phyloP scores from a whole-genome alignment of 192 early-diverging fungal genomes.

The Backusella tuberculispora region DNA sequence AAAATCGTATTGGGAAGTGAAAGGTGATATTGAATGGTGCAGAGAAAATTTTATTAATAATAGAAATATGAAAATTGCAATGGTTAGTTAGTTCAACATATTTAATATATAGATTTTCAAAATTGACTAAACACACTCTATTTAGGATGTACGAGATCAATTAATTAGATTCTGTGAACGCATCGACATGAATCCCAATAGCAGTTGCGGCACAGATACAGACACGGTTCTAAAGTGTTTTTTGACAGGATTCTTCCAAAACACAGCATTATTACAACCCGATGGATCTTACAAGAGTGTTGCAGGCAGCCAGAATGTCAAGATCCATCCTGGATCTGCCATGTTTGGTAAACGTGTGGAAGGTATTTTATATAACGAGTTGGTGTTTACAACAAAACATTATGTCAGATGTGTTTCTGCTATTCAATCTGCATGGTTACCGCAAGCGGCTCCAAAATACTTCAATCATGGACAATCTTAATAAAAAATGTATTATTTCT shows the following conservation, averaged over 20 bases:
- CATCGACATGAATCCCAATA: slow-evolving; percentile 63
- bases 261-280: slow-evolving; percentile 85
- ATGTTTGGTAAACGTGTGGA: slow-evolving; percentile 81
- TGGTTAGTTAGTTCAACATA: slow-evolving; percentile 46
- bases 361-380: slow-evolving; percentile 88
- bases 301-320: slow-evolving; percentile 68
- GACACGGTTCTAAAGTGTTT: slow-evolving; percentile 85
- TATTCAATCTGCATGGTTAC: slow-evolving; percentile 83
- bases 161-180: slow-evolving; percentile 78
- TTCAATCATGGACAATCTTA: slow-evolving; percentile 44
- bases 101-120: neutral
- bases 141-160: slow-evolving; percentile 85
- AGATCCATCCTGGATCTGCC: slow-evolving; percentile 88
- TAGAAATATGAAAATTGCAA: slow-evolving; percentile 82
- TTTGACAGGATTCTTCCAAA: slow-evolving; percentile 87
- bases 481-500: neutral
- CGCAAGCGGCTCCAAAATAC: slow-evolving; percentile 79
- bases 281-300: slow-evolving; percentile 86
- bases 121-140: neutral
- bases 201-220: slow-evolving; percentile 71
- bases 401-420: slow-evolving; percentile 87
- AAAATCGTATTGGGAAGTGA: slow-evolving; percentile 72
- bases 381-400: slow-evolving; percentile 88
- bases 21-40: slow-evolving; percentile 90
- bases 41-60: slow-evolving; percentile 89